phyloP scores from a whole-genome alignment of 2,329 filamentous ascomycete genomes.

The Byssothecium circinans region DNA sequence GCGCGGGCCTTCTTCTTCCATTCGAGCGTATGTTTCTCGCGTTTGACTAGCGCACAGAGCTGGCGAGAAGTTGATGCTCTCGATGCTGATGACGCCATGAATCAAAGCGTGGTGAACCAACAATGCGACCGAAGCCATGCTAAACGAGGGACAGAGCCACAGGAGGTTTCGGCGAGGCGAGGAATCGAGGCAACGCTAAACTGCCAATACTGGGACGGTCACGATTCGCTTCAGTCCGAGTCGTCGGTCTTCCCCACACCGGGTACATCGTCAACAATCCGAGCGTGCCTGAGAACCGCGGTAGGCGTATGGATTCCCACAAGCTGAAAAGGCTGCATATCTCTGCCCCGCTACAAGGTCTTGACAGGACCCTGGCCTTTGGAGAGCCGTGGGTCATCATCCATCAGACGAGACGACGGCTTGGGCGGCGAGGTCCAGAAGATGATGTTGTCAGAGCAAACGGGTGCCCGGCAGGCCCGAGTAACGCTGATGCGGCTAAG shows the following conservation, averaged over 20 bases:
- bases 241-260: constrained; percentile 28
- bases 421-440: background rate
- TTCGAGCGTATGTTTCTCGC: constrained; percentile 16
- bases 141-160: background rate
- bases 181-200: constrained; percentile 4
- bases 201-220: constrained; percentile 16
- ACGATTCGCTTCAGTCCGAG: constrained; percentile 15
- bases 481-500: background rate
- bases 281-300: constrained; percentile 3
- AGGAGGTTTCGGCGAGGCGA: background rate
- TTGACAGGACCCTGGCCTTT: constrained; percentile 6
- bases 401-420: background rate
- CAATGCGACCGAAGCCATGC: background rate
- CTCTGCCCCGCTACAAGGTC: constrained; percentile 3
- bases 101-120: background rate
- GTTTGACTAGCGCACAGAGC: constrained; percentile 17
- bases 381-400: constrained; percentile 7
- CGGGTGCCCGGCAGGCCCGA: background rate
- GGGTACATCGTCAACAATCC: constrained; percentile 14
- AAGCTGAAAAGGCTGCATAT: constrained; percentile 3
- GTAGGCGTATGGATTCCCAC: constrained; percentile 7
- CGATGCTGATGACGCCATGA: constrained; percentile 6
- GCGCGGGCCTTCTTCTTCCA: constrained; percentile 5
- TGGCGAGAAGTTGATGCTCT: constrained; percentile 6
- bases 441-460: background rate